Evolutionary conservation across 768 basidiomycete genomes (phyloP), one percentile per base, ranked within the genome.

Genomic region (Rickenella mellea): DNA sequence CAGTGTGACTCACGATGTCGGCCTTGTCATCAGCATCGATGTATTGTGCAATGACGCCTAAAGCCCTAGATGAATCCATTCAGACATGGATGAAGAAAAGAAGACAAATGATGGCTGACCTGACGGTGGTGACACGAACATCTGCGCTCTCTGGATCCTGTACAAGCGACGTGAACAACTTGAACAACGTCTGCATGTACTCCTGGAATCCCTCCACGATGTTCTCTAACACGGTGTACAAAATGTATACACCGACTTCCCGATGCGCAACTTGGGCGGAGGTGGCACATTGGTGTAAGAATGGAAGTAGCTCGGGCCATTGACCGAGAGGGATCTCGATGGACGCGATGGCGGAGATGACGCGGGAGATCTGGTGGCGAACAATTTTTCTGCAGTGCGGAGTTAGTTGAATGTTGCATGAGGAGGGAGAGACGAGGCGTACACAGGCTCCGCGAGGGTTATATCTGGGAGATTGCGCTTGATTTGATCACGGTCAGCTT

Each of bases 31-130:
- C 87, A 5, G 70, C 54, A 49, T 92, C 88, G 40, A 98, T 81
- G 62, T 89, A 97, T 60, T 93, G 90, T 17, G 94, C 87, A 40
- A 99, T 76, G 45, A 89, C 82, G 42, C 93, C 92, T 28, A 98
- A 65, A n/a, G 88, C 81, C 46, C 90, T 83, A 39, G 11, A 25
- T 29, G 42, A 26, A 24, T 14, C 22, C 2, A 7, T 4, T 44
- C 37, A 17, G 39, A 49, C 46, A 51, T 28, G 3, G 9, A 39
- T 15, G 9, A 20, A 4, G 3, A 19, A 35, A 1, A 15, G 24
- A 28, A 35, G 25, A 17, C 29, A 12, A 12, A 32, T 4, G 17
- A 29, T 15, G 15, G 53, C 70, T 36, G 55, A 85, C 83, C 80
- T 69, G 46, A 94, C 82, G 27, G 92, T 88, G 22, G 85, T 93